Conservation (phyloP, 2,329 filamentous ascomycete genomes). For the Claviceps purpurea region DNA sequence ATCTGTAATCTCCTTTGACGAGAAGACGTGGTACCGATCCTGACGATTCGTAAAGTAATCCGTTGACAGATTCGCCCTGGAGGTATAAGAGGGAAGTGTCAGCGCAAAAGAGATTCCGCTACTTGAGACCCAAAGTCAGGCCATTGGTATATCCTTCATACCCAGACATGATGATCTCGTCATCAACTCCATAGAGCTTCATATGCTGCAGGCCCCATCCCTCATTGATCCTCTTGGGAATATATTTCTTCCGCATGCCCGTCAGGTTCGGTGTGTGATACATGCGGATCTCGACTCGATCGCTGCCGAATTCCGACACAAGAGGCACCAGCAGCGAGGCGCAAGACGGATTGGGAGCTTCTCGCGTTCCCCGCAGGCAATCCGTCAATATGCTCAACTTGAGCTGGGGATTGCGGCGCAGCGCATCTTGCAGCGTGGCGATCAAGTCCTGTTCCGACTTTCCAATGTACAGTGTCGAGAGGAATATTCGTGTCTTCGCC, state of each 20-base stretch:
- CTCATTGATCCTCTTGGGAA: slow-evolving; percentile 88
- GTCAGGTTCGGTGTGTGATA: slow-evolving; percentile 96
- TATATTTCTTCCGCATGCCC: slow-evolving; percentile 66
- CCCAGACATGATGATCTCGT: slow-evolving; percentile 90
- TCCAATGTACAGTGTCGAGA: slow-evolving; percentile 95
- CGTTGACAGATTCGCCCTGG: slow-evolving; percentile 66
- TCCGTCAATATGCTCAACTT: slow-evolving; percentile 85
- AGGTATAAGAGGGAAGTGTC: not conserved
- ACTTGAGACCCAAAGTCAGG: not conserved
- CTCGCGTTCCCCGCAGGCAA: slow-evolving; percentile 77
- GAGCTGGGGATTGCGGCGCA: slow-evolving; percentile 61
- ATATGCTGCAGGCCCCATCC: slow-evolving; percentile 98
- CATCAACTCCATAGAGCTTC: slow-evolving; percentile 94
- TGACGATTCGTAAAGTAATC: slow-evolving; percentile 97
- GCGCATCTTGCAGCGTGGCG: slow-evolving; percentile 58
- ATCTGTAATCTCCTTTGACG: slow-evolving; percentile 62
- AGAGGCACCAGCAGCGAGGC: slow-evolving; percentile 78
- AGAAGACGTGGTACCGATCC: slow-evolving; percentile 87
- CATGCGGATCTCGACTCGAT: slow-evolving; percentile 87
- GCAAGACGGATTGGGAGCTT: slow-evolving; percentile 73
- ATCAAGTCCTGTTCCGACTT: slow-evolving; percentile 87
- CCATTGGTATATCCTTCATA: slow-evolving; percentile 20
- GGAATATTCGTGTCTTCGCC: slow-evolving; percentile 68
- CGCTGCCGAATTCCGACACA: slow-evolving; percentile 77
- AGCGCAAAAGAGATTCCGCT: not conserved